Evolutionary conservation across 768 basidiomycete species (phyloP).

Genomic region (Hygrocybe coccinea): DNA sequence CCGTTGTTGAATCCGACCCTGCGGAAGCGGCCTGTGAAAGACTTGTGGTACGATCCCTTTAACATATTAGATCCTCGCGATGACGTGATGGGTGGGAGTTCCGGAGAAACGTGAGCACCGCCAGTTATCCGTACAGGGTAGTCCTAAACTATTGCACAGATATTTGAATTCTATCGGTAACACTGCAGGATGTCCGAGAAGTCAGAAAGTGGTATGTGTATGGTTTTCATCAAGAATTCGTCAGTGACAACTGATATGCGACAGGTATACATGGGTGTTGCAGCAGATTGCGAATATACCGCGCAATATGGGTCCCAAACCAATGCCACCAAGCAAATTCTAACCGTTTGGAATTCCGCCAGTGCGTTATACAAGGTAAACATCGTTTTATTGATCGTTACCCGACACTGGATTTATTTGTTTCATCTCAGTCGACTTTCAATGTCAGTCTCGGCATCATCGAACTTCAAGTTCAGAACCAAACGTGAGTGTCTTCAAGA

Average conservation of each 20-base stretch:
- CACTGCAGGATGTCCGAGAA: conserved; percentile 63
- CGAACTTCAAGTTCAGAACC: conserved; percentile 67
- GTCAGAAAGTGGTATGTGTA: conserved; percentile 58
- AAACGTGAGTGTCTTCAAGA: conserved; percentile 35
- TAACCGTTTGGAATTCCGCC: conserved; percentile 78
- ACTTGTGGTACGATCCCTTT: conserved; percentile 30
- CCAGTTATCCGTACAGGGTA: conserved; percentile 1
- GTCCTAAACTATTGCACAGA: conserved; percentile 34
- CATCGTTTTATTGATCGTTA: conserved; percentile 6
- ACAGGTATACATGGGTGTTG: conserved; percentile 77
- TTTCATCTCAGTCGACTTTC: conserved; percentile 52
- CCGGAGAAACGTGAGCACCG: conserved; percentile 49
- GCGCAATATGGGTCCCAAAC: conserved; percentile 54
- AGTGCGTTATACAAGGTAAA: conserved; percentile 65
- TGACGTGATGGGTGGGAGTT: conserved; percentile 49
- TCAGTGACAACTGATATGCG: not conserved
- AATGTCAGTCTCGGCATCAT: conserved; percentile 82
- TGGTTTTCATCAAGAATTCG: not conserved
- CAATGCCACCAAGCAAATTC: conserved; percentile 67
- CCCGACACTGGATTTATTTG: not conserved
- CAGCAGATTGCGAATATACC: conserved; percentile 81
- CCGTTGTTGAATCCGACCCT: conserved; percentile 50
- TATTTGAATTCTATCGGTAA: conserved; percentile 67
- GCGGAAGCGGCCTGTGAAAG: conserved; percentile 36
- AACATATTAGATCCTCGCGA: conserved; percentile 37